Base-by-base conservation (phyloP, 768 basidiomycete species). In the Xerocomellus chrysenteron region DNA sequence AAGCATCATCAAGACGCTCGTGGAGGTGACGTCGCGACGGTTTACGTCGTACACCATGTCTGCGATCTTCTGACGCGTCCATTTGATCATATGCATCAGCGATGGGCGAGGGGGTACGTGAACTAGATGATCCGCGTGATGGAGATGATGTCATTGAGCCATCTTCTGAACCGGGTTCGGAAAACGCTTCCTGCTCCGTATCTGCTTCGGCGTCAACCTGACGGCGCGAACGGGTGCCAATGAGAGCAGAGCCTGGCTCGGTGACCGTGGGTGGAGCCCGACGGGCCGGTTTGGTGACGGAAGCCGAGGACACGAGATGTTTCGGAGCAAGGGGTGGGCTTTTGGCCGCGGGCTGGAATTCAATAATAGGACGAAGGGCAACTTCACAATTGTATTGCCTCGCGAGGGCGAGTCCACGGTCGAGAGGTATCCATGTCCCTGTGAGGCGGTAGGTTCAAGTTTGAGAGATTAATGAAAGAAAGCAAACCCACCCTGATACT, bases 381-480 rank as follows among this genome's bases (percentile, higher is more conserved):
- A 77, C 68, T 65, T 97, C 94, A 66, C 95, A 94, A 60, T 93
- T 91, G 74, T 98, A 98, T 71, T 98, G 94, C 66, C 84, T 91
- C 26, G 94, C 90, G 30, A 99, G 79, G 28, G 75, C 76, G 47
- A 98, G 74, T 3, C 96, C 95, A 54, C 94, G 82, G 48, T 96
- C 93, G 55, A 96, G 85, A 21, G 97, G 97, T 59, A 99, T 94
- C 97, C 97, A 99, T 24, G 97, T 99, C 14, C 97, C 97, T 98
- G 65, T 32, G 55, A 36, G 17, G 47, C n/a, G 42, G 36, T 40
- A 44, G 35, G 28, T 16, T 60, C 33, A 30, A 32, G 32, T 32
- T 16, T 19, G 35, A 28, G 26, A 11, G 10, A 64, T 52, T 48
- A 53, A 43, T 28, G 35, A 39, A 35, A 30, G 21, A 56, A 44